Conservation (phyloP, 768 basidiomycete species). For the Russula vinacea region DNA sequence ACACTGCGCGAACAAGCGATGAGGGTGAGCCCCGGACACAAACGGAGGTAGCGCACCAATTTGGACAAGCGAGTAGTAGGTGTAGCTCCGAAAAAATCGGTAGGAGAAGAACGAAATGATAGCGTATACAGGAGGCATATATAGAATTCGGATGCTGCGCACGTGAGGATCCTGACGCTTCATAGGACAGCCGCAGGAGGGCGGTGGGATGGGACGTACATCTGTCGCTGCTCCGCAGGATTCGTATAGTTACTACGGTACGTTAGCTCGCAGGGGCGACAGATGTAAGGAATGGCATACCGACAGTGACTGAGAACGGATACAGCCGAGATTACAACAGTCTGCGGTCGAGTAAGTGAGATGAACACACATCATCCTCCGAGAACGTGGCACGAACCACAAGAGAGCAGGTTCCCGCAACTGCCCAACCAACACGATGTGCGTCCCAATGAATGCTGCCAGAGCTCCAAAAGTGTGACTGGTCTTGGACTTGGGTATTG, state of each 20-base stretch:
- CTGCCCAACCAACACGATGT: slow-evolving; percentile 70
- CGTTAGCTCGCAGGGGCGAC: slow-evolving; percentile 1
- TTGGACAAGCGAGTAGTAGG: slow-evolving; percentile 55
- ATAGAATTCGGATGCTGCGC: slow-evolving; percentile 67
- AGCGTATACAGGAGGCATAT: slow-evolving; percentile 81
- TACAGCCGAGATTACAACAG: slow-evolving; percentile 55
- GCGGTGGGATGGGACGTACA: slow-evolving; percentile 43
- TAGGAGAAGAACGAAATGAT: slow-evolving; percentile 85
- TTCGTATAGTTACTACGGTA: slow-evolving; percentile 66
- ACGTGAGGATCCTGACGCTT: background rate
- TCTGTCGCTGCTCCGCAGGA: slow-evolving; percentile 72
- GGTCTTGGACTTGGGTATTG: slow-evolving; percentile 51
- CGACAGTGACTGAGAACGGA: slow-evolving; percentile 61
- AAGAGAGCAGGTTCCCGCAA: slow-evolving; percentile 59
- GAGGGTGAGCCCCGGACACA: slow-evolving; percentile 29
- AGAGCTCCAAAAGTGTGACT: slow-evolving; percentile 59
- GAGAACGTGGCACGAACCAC: slow-evolving; percentile 43
- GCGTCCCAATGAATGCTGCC: slow-evolving; percentile 55
- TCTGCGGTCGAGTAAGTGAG: slow-evolving; percentile 39
- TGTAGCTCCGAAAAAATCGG: slow-evolving; percentile 77
- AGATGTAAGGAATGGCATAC: slow-evolving; percentile 39
- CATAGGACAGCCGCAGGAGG: background rate
- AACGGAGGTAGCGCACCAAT: slow-evolving; percentile 39
- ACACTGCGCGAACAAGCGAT: slow-evolving; percentile 43
- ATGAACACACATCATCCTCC: background rate